Base-by-base conservation (phyloP, 345 rosid species). In the Clausena lansium region DNA sequence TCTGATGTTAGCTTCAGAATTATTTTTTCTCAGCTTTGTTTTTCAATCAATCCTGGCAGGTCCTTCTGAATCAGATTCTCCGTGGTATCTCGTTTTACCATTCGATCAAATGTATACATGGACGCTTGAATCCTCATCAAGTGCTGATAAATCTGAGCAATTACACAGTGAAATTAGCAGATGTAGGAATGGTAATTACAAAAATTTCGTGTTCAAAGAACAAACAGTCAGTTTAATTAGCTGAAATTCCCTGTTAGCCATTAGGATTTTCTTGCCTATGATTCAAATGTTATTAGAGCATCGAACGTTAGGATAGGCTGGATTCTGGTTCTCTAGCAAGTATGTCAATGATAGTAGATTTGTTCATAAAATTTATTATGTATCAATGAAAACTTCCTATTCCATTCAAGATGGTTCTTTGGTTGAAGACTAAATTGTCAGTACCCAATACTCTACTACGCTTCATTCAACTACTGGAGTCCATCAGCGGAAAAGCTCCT, bases 41-140 rank as follows among this genome's bases (percentile, higher is more conserved):
- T 28, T 24, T 27, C 15, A 27, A 61, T 17, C 35, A 6, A 35
- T 24, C 71, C 9, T 38, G 71, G 30, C 71, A 67, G 71, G 24
- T 22, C 30, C 30, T 67, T 67, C 71, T 67, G 19, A 47, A 39
- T 36, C 71, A 67, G 71, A 67, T 67, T 38, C 71, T 67, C 32
- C 54, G 4, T n/a, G 71, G 71, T 27, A 39, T 24, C 52, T 9
- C 32, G 5, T 67, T n/a, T 10, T 67, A 24, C 30, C 71, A 67
- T 39, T 39, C 70, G 5, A 35, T 38, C 28, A 67, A 67, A 67
- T 36, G 27, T 39, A 6, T 11, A 8, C 54, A n/a, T 13, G 15
- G 50, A 24, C 19, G 32, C 32, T 39, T 67, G 32, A 67, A n/a
- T 36, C 54, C 54, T 13, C 71, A 38, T 36, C 24, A 67, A 38